Evolutionary conservation across 2,329 filamentous ascomycete genomes (phyloP).

Genomic region (Trichoderma citrinoviride): DNA sequence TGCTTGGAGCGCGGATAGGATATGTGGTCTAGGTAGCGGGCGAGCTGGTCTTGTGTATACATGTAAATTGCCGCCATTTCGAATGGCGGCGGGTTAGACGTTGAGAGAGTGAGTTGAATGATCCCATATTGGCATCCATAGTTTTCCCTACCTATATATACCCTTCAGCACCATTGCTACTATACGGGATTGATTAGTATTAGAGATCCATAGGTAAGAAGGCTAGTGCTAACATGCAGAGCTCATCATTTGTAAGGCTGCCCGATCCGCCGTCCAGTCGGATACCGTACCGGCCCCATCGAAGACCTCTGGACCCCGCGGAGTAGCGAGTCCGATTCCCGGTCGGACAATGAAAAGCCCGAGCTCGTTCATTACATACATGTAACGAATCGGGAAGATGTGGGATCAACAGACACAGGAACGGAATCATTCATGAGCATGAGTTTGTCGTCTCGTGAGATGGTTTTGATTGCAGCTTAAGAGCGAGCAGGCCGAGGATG

Average conservation of each 20-base stretch:
- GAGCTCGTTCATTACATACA: not conserved
- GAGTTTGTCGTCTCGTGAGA: not conserved
- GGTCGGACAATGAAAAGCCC: constrained; percentile 4
- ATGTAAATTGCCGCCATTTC: constrained; percentile 14
- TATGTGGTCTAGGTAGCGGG: constrained; percentile 33
- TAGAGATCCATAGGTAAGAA: too few relatives aligned
- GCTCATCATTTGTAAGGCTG: not conserved
- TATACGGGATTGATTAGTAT: too few relatives aligned
- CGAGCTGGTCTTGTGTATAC: constrained; percentile 30
- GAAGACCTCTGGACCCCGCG: too few relatives aligned
- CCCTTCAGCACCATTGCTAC: too few relatives aligned
- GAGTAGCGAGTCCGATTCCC: not conserved
- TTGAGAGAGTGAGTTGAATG: not conserved
- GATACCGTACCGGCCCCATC: not conserved
- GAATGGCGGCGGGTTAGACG: not conserved
- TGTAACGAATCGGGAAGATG: not conserved
- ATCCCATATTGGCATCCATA: not conserved
- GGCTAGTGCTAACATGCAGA: not conserved
- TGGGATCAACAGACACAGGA: not conserved
- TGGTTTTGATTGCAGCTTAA: not conserved
- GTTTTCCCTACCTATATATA: not conserved
- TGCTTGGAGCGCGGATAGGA: constrained; percentile 27
- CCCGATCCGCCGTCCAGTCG: not conserved
- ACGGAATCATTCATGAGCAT: not conserved
- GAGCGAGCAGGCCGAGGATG: not conserved